Percentiles rank a stretch among this genome's conserved stretches.
Evolutionary conservation across 1,284 basidiomycete species (phyloP).

Genomic region (Puccinia triticina): DNA sequence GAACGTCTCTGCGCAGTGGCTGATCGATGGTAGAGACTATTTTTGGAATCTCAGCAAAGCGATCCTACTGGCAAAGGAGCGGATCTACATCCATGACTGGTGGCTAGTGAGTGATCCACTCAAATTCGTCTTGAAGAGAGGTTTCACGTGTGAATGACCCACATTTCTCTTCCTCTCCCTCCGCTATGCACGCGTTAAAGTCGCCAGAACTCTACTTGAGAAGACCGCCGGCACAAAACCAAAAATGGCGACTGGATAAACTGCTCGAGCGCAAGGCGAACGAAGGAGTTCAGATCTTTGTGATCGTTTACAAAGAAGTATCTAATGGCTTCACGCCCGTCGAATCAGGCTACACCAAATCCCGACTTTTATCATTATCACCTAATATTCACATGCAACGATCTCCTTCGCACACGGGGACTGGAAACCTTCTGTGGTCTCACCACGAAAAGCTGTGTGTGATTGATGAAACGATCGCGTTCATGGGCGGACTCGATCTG

Average conservation of each 20-base stretch:
- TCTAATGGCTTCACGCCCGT: conserved; percentile 84
- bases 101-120: conserved; percentile 69
- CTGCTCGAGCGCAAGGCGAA: conserved; percentile 89
- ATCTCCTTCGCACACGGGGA: conserved; percentile 95
- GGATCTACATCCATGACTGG: conserved; percentile 82
- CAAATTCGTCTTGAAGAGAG: conserved; percentile 65
- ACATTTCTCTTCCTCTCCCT: background rate
- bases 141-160: background rate
- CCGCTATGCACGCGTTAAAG: background rate
- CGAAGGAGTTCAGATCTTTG: conserved; percentile 93
- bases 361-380: conserved; percentile 79
- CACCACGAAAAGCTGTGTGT: conserved; percentile 99
- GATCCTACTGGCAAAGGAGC: conserved; percentile 83
- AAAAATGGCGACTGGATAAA: conserved; percentile 81
- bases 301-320: conserved; percentile 96
- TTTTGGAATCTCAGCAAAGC: conserved; percentile 97
- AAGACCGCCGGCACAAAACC: conserved; percentile 57
- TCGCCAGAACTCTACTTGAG: conserved; percentile 54
- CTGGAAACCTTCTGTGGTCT: conserved; percentile 97
- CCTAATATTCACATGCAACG: conserved; percentile 95
- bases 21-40: conserved; percentile 97
- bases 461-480: conserved; percentile 94
- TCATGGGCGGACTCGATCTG: conserved; percentile 95
- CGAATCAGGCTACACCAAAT: conserved; percentile 78
- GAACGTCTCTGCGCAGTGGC: conserved; percentile 95